These are phyloP conservation scores for Phytopythium sindhum DNA, from an alignment of 352 stramenopile genomes.

Conservation along the genomic window DNA sequence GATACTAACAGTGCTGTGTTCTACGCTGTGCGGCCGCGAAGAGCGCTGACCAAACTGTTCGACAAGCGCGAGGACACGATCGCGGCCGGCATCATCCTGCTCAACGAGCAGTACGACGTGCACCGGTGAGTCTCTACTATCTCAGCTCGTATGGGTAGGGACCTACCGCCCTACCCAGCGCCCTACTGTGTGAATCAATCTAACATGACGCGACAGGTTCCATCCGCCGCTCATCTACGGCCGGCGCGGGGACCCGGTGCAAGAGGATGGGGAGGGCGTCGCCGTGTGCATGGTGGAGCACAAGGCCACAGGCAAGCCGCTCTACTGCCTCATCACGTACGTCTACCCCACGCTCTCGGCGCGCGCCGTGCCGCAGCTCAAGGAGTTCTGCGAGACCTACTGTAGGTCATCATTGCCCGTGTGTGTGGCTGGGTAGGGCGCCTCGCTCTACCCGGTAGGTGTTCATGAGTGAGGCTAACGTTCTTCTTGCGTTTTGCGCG, in stretches of 20 bases:
- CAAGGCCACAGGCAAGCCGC: conserved; percentile 22
- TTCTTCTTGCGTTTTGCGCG: not conserved
- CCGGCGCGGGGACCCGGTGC: conserved; percentile 53
- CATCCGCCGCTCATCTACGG: conserved; percentile 78
- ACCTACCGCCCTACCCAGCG: not conserved
- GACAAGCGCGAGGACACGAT: conserved; percentile 79
- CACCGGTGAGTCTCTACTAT: conserved; percentile 42
- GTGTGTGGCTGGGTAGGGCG: not conserved
- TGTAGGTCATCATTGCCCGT: conserved; percentile 27
- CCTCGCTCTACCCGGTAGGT: not conserved
- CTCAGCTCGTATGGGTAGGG: no score
- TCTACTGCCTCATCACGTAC: conserved; percentile 83
- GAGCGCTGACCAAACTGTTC: conserved; percentile 57
- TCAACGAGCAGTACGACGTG: conserved; percentile 81
- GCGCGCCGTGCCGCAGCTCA: conserved; percentile 68
- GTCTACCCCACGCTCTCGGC: conserved; percentile 76
- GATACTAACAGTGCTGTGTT: not conserved
- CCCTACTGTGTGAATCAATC: not conserved
- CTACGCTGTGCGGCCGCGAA: conserved; percentile 7
- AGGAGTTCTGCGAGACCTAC: conserved; percentile 69
- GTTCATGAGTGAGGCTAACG: not conserved
- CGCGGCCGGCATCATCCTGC: conserved; percentile 58
- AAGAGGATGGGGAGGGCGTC: conserved; percentile 71
- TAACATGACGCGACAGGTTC: conserved; percentile 32
- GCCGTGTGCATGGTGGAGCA: conserved; percentile 60